These are phyloP conservation scores for Penicillium tannophilum DNA, from an alignment of 495 filamentous ascomycete species.

Conservation along the genomic window DNA sequence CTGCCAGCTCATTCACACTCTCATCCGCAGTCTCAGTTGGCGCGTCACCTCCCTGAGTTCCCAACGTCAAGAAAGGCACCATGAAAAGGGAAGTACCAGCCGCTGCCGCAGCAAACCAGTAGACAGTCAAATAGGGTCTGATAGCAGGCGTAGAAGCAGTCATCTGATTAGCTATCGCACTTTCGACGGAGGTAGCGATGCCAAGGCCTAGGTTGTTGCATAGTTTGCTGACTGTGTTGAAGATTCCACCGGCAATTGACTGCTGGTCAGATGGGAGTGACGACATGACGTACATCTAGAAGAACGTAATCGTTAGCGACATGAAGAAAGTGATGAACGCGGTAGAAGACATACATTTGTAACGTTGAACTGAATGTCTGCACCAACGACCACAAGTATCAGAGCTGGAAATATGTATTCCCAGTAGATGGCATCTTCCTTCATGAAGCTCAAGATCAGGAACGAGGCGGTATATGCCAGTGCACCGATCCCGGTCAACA, in stretches of 20 bases:
- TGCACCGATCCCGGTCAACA: constrained; percentile 47
- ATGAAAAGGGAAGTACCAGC: constrained; percentile 31
- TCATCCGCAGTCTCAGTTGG: neutral
- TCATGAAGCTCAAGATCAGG: constrained; percentile 54
- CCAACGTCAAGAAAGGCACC: constrained; percentile 36
- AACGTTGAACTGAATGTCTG: constrained; percentile 63
- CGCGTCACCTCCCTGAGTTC: constrained; percentile 30
- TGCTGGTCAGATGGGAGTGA: constrained; percentile 36
- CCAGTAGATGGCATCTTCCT: constrained; percentile 58
- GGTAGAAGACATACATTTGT: constrained; percentile 43
- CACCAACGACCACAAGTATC: constrained; percentile 53
- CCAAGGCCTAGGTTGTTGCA: constrained; percentile 37
- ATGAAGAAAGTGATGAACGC: neutral
- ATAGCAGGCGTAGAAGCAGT: constrained; percentile 23
- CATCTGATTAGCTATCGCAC: constrained; percentile 23
- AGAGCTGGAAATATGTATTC: constrained; percentile 53
- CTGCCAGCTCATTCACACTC: neutral
- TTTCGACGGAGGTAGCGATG: constrained; percentile 33
- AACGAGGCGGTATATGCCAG: constrained; percentile 49
- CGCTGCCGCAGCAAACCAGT: constrained; percentile 34
- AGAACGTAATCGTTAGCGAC: constrained; percentile 2
- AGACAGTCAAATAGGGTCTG: constrained; percentile 31
- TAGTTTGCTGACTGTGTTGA: constrained; percentile 41
- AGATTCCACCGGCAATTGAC: constrained; percentile 41
- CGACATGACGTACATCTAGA: constrained; percentile 43